Evolutionary conservation across 305 asterid species (phyloP), one percentile per base, ranked within the genome.

Genomic region (Galium porrigens): DNA sequence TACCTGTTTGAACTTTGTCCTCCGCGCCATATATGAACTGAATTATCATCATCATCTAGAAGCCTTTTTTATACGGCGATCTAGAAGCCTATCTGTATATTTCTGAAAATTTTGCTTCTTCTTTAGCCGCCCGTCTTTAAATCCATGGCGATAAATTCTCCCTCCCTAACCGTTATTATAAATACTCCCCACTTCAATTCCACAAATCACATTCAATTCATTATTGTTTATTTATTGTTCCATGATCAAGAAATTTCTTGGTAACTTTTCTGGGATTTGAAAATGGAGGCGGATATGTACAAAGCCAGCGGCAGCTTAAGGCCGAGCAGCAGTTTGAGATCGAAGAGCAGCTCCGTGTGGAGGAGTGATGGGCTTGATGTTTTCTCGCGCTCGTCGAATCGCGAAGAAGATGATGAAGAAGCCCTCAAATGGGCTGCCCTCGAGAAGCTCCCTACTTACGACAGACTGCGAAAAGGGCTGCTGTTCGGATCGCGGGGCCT

Each of bases 371-470:
- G 78, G 0, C 17, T 58, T 17, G 83, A 75, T 39, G 76, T 70
- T 1, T 85, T 85, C 65, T 77, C 85, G 17, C 72, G 82, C 30
- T 83, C 94, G 11, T 63, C 81, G 3, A 17, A 2, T 0, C 72
- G 70, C 0, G 74, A 71, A 9, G 91, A 86, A 62, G 89, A 86
- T 22, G 94, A 88, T 61, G 95, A 88, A 68, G 94, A 83, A 70
- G 94, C 94, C 56, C 73, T 88, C 11, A 81, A 81, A 71, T 85
- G 96, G 95, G 90, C 95, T n/a, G 80, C 86, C 3, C 75, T 89
- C 2, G 94, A 89, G 46, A 86, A 82, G 32, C 44, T 86, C 39
- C 95, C 96, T 1, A 86, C 96, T 6, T 85, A 79, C 29, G 89
- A 79, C 63, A 84, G 96, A 51, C 73, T 89, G 41, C 75, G 84